A percentile compares a stretch with the other conserved stretches of the same genome.
Conservation (phyloP, 768 basidiomycete genomes). For the Rossbeevera mucosa region DNA sequence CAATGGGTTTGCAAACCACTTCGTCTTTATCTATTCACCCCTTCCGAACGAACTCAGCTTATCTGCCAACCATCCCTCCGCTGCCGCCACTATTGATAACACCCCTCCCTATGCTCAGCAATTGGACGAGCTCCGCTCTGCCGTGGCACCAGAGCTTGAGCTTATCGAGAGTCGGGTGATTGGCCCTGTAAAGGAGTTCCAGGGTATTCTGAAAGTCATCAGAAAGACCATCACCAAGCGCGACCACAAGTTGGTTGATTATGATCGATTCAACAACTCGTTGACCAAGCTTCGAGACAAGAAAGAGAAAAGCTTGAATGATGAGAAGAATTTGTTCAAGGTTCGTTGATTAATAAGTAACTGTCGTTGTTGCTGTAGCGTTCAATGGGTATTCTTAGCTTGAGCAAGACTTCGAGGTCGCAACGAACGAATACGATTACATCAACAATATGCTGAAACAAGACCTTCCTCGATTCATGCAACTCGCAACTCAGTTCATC, state of each 20-base stretch:
- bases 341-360: slow-evolving; percentile 35
- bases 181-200: slow-evolving; percentile 85
- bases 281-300: slow-evolving; percentile 94
- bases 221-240: slow-evolving; percentile 94
- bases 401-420: slow-evolving; percentile 94
- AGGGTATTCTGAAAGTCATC: slow-evolving; percentile 80
- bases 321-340: slow-evolving; percentile 98
- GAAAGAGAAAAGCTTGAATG: slow-evolving; percentile 93
- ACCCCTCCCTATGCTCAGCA: slow-evolving; percentile 65
- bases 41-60: slow-evolving; percentile 75
- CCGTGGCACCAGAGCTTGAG: slow-evolving; percentile 87
- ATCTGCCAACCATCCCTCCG: slow-evolving; percentile 70
- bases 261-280: slow-evolving; percentile 94
- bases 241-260: slow-evolving; percentile 96
- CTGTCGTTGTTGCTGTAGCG: not conserved
- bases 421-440: slow-evolving; percentile 89
- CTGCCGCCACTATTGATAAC: slow-evolving; percentile 72
- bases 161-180: slow-evolving; percentile 85
- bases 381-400: slow-evolving; percentile 42
- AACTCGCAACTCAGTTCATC: slow-evolving; percentile 82
- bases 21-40: slow-evolving; percentile 58
- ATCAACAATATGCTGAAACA: slow-evolving; percentile 87
- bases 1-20: slow-evolving; percentile 60
- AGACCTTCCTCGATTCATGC: slow-evolving; percentile 92
- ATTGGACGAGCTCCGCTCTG: slow-evolving; percentile 78